These are phyloP conservation scores for Fusarium sp. DNA, from an alignment of 2,329 filamentous ascomycete species.

Conservation along the genomic window DNA sequence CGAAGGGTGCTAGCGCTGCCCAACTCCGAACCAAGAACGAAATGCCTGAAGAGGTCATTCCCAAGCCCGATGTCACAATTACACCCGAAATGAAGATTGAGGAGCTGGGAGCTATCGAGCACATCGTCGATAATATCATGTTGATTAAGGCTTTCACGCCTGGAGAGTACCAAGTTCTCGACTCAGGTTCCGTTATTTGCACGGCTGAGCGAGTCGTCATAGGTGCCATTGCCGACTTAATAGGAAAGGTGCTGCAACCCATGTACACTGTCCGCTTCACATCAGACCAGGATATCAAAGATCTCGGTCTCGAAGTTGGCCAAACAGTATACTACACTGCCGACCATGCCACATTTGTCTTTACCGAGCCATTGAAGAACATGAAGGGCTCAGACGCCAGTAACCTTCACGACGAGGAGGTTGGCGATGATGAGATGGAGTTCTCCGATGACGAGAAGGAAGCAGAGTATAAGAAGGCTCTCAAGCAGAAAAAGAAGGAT, in stretches of 20 bases:
- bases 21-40: conserved; percentile 88
- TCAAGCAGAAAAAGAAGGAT: conserved; percentile 74
- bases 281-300: conserved; percentile 73
- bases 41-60: conserved; percentile 68
- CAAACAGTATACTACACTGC: conserved; percentile 83
- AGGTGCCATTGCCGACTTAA: conserved; percentile 84
- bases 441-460: conserved; percentile 98
- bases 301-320: conserved; percentile 74
- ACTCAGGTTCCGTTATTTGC: conserved; percentile 86
- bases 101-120: conserved; percentile 78
- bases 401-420: conserved; percentile 94
- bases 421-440: conserved; percentile 85
- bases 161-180: conserved; percentile 86
- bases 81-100: conserved; percentile 81
- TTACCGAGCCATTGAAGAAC: conserved; percentile 82
- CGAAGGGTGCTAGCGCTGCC: conserved; percentile 52
- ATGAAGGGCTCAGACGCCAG: conserved; percentile 93
- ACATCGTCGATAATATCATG: conserved; percentile 80
- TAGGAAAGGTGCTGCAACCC: conserved; percentile 87
- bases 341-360: conserved; percentile 82
- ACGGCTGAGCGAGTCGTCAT: conserved; percentile 79
- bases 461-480: conserved; percentile 77
- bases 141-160: conserved; percentile 82
- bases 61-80: conserved; percentile 82
- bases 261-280: conserved; percentile 85